Evolutionary conservation across 1,284 basidiomycete genomes (phyloP).

Genomic region (Microbotryomycetes sp.): DNA sequence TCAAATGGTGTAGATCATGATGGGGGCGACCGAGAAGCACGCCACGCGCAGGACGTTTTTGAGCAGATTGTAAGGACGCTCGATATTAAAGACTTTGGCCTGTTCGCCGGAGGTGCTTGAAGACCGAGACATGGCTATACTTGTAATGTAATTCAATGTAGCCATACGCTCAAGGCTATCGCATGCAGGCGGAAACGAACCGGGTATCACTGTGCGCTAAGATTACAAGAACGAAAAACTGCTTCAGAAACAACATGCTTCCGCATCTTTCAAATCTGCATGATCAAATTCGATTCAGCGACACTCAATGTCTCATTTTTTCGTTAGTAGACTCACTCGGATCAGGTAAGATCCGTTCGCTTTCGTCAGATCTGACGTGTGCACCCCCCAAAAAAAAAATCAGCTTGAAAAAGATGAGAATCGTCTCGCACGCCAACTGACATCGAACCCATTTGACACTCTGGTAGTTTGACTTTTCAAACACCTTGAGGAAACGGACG

Average conservation of each 20-base stretch:
- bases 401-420: background rate
- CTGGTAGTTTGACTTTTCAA: conserved; percentile 89
- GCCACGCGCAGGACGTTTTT: conserved; percentile 48
- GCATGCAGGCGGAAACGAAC: too few species aligned
- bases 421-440: background rate
- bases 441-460: conserved; percentile 39
- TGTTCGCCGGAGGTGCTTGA: conserved; percentile 54
- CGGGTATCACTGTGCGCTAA: too few species aligned
- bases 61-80: conserved; percentile 54
- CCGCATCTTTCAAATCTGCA: background rate
- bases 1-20: conserved; percentile 44
- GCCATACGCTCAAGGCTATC: background rate
- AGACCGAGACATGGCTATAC: background rate
- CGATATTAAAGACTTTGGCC: conserved; percentile 59
- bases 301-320: background rate
- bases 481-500: conserved; percentile 95
- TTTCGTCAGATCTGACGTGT: conserved; percentile 58
- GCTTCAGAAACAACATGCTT: background rate
- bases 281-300: background rate
- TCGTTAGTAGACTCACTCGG: conserved; percentile 50
- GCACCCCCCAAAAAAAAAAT: background rate
- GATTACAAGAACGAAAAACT: background rate
- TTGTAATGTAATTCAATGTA: background rate
- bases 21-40: conserved; percentile 34
- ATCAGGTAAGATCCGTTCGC: conserved; percentile 80